Evolutionary conservation across 306 rosid genomes (phyloP), one percentile per base, ranked within the genome.

Genomic region (Corylus heterophylla): DNA sequence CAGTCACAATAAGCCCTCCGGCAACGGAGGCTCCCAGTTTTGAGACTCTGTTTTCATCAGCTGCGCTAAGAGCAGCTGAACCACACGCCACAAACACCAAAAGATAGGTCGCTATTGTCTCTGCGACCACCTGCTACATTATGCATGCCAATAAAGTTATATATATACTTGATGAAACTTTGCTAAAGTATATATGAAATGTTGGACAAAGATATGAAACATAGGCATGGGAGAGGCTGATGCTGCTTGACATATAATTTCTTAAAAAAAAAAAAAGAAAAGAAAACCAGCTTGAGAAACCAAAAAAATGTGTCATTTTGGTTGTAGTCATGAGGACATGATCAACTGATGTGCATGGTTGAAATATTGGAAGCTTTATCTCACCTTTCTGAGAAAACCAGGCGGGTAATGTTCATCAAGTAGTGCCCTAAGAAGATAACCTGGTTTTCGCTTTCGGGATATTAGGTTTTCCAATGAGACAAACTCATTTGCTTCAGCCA

Each of bases 21-120:
- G 89, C 90, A 1, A 94, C 74, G 20, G 97, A 90, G n/a, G 96
- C 98, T 83, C 76, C 98, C 1, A 94, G 84, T 79, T 85, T 85
- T 42, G 96, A 84, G 1, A 92, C 88, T 71, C 50, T 83, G 45
- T 67, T 78, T 56, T 87, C 91, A 79, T 94, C 92, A n/a, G 48
- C 75, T 0, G 18, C 74, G 72, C 77, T 82, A 7, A 92, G 69
- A 1, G 91, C 98, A 7, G 94, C 97, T 1, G 88, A 47, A 1
- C 93, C 98, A 82, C 94, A 88, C 2, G 89, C 86, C 74, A 88
- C 94, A 79, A 94, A 94, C 83, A 94, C 98, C 83, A 94, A 73
- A 13, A 94, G 64, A 75, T 69, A 89, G 0, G 96, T 94, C 0
- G 97, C 94, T 70, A 92, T 89, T 0, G 74, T 80, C 85, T 94